A percentile compares a stretch with the other conserved stretches of the same genome.
These are phyloP conservation scores for Sporobolomyces phaffii DNA, from an alignment of 768 basidiomycete species.

Conservation along the genomic window DNA sequence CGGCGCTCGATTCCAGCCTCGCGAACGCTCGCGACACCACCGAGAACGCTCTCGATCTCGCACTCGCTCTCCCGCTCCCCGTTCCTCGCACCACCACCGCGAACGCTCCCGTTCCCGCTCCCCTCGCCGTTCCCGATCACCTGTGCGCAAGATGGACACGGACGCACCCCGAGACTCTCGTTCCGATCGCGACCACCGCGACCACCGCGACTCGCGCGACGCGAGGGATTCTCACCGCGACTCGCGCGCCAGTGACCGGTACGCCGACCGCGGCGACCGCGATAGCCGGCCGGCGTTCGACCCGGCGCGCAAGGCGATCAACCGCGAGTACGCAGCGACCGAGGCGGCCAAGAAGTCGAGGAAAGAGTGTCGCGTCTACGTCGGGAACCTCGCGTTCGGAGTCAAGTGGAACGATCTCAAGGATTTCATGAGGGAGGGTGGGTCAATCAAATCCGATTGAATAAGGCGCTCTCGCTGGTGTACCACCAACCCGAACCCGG, in stretches of 20 bases:
- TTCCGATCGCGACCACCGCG: conserved; percentile 4
- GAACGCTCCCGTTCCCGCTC: conserved; percentile 30
- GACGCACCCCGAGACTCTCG: conserved; percentile 38
- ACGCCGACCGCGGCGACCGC: conserved; percentile 53
- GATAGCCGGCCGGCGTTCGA: conserved; percentile 15
- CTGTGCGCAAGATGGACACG: conserved; percentile 18
- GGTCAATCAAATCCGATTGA: conserved; percentile 51
- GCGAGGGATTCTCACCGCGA: conserved; percentile 43
- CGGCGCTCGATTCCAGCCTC: conserved; percentile 25
- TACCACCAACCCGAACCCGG: no score
- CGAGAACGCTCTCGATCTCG: conserved; percentile 43
- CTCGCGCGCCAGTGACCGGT: conserved; percentile 63
- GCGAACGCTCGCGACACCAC: conserved; percentile 48
- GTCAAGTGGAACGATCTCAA: conserved; percentile 98
- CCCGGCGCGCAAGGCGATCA: conserved; percentile 29
- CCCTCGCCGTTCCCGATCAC: conserved; percentile 35
- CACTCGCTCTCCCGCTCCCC: conserved; percentile 59
- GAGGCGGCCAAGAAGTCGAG: conserved; percentile 95
- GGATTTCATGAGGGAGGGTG: conserved; percentile 99
- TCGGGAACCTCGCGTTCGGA: conserved; percentile 97
- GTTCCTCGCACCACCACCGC: conserved; percentile 51
- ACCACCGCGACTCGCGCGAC: neutral
- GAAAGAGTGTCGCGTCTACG: conserved; percentile 96
- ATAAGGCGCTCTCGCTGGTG: no score
- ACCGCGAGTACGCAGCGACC: conserved; percentile 71